phyloP scores from a whole-genome alignment of 129 eudicot genomes.

The Mikania micrantha region DNA sequence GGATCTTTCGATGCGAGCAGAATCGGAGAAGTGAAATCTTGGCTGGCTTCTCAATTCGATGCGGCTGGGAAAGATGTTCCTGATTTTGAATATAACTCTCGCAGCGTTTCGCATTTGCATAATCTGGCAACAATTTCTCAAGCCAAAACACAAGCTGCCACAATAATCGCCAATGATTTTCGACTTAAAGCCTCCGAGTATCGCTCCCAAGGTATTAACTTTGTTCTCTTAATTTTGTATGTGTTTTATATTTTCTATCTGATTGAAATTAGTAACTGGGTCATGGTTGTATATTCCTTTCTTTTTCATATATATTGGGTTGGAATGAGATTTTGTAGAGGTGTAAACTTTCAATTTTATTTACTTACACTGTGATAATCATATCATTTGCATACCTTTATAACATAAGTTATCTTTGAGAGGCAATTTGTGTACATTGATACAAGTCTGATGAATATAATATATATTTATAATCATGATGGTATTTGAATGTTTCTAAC shows the following conservation, averaged over 20 bases:
- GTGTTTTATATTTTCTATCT: conserved; percentile 3
- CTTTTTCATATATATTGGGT: background rate
- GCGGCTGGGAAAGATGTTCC: conserved; percentile 89
- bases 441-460: too few relatives aligned
- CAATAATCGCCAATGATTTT: conserved; percentile 78
- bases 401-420: background rate
- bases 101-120: conserved; percentile 64
- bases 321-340: background rate
- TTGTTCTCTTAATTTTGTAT: background rate
- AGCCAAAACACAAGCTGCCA: conserved; percentile 89
- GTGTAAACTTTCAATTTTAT: background rate
- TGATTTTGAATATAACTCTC: conserved; percentile 84
- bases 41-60: conserved; percentile 80
- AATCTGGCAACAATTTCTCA: conserved; percentile 68
- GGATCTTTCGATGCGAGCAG: conserved; percentile 56
- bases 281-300: background rate
- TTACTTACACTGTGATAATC: background rate
- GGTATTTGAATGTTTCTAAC: too few relatives aligned
- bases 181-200: conserved; percentile 83
- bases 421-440: background rate
- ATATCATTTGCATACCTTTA: background rate
- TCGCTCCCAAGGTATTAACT: conserved; percentile 70
- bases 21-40: conserved; percentile 75
- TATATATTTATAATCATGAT: too few relatives aligned
- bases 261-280: too few relatives aligned